phyloP scores from a whole-genome alignment of 1,139 yeast genomes.

The Yamadazyma triangularis region DNA sequence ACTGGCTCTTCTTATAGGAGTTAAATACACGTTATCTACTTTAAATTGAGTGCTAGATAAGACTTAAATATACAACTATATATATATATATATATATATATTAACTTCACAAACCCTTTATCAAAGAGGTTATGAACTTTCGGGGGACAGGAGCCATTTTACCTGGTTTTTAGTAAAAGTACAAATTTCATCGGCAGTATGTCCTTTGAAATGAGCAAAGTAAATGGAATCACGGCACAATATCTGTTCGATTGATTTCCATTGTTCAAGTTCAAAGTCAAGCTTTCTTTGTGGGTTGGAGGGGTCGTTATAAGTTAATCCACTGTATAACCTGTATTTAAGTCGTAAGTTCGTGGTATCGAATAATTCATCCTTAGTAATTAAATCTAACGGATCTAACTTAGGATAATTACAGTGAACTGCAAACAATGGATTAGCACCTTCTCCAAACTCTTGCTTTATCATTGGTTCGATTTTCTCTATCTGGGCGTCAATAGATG shows the following conservation, averaged over 20 bases:
- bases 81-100: too few species aligned
- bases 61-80: too few species aligned
- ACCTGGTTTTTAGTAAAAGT: constrained; percentile 26
- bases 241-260: constrained; percentile 25
- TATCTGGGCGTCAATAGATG: constrained; percentile 18
- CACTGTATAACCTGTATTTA: constrained; percentile 28
- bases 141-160: constrained; percentile 19
- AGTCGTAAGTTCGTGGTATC: constrained; percentile 23
- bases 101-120: too few species aligned
- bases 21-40: too few species aligned
- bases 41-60: too few species aligned
- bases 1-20: too few species aligned
- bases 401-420: constrained; percentile 39
- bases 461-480: constrained; percentile 15
- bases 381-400: constrained; percentile 27
- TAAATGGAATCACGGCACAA: constrained; percentile 20
- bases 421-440: constrained; percentile 21
- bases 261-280: constrained; percentile 34
- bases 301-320: constrained; percentile 19
- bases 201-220: constrained; percentile 23
- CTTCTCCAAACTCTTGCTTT: constrained; percentile 13
- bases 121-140: too few species aligned
- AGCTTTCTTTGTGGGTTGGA: constrained; percentile 11
- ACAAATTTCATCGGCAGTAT: constrained; percentile 22
- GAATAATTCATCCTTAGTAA: constrained; percentile 22